A percentile compares a stretch with the other conserved stretches of the same genome.
These are phyloP conservation scores for Ceratorhiza oryzae-sativae DNA, from an alignment of 1,284 basidiomycete species.

Conservation along the genomic window DNA sequence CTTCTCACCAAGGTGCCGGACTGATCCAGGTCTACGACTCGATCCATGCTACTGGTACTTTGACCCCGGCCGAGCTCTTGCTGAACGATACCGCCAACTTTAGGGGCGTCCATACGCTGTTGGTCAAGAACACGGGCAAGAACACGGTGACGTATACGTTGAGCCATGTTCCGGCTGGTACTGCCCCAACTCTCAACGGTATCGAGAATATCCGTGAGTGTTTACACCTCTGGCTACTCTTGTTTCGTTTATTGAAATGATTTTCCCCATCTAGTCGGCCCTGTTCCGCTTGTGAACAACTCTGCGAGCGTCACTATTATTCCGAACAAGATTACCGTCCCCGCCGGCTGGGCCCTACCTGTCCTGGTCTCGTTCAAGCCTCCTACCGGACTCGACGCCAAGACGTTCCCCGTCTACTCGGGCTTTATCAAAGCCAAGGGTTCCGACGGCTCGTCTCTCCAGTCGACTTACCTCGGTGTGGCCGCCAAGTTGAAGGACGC, in stretches of 20 bases:
- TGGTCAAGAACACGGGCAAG: constrained; percentile 46
- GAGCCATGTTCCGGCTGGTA: constrained; percentile 46
- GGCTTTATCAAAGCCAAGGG: constrained; percentile 44
- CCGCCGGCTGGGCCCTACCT: constrained; percentile 43
- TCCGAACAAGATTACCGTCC: constrained; percentile 45
- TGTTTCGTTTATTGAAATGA: neutral
- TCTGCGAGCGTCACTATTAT: constrained; percentile 46
- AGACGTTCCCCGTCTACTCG: constrained; percentile 49
- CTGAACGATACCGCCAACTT: constrained; percentile 73
- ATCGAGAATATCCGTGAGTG: constrained; percentile 45
- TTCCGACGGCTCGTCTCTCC: constrained; percentile 37
- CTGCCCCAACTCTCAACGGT: constrained; percentile 56
- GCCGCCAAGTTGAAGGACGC: constrained; percentile 50
- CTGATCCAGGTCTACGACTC: constrained; percentile 70
- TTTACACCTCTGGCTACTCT: constrained; percentile 22
- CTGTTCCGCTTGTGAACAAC: constrained; percentile 46
- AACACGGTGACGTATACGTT: constrained; percentile 46
- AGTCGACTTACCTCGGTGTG: constrained; percentile 46
- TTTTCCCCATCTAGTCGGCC: constrained; percentile 35
- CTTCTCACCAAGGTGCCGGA: constrained; percentile 71
- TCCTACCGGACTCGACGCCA: constrained; percentile 46
- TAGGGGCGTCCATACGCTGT: constrained; percentile 44
- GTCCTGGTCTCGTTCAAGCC: constrained; percentile 47
- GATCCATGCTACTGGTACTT: constrained; percentile 60
- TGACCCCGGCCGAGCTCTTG: constrained; percentile 66